Percentiles rank a stretch among this genome's conserved stretches.
These are phyloP conservation scores for Aspergillus brunneoviolaceus DNA, from an alignment of 2,329 filamentous ascomycete species.

Conservation along the genomic window DNA sequence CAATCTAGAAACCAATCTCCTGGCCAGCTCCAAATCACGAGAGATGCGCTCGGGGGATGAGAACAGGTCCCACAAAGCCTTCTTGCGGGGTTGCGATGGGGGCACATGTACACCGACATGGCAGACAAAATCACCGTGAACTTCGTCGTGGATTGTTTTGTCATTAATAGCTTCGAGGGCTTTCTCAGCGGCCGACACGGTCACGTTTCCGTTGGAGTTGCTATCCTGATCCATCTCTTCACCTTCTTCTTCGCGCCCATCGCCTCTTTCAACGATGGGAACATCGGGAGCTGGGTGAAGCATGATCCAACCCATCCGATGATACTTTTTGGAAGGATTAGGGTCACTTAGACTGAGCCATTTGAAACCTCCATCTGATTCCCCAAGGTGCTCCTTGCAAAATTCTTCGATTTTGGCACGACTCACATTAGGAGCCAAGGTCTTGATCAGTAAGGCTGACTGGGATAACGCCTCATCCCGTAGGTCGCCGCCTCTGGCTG, in stretches of 20 bases:
- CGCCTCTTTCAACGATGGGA: conserved; percentile 66
- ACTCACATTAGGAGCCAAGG: conserved; percentile 92
- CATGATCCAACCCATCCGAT: conserved; percentile 98
- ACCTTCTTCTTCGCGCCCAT: conserved; percentile 67
- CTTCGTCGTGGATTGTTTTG: conserved; percentile 93
- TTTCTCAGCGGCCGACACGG: conserved; percentile 67
- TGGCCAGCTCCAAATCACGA: conserved; percentile 80
- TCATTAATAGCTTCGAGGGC: conserved; percentile 93
- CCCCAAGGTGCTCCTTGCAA: conserved; percentile 89
- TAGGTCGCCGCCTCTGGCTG: conserved; percentile 78
- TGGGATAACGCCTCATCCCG: conserved; percentile 85
- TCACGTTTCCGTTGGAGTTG: conserved; percentile 32
- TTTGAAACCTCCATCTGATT: conserved; percentile 87
- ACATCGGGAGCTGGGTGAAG: conserved; percentile 75
- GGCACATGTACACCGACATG: conserved; percentile 96
- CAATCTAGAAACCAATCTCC: conserved; percentile 77
- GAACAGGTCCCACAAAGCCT: conserved; percentile 95
- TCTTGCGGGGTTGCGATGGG: conserved; percentile 81
- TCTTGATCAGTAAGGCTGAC: conserved; percentile 95
- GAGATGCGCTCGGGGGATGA: conserved; percentile 91
- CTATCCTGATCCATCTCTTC: conserved; percentile 51
- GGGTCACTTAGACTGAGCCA: conserved; percentile 96
- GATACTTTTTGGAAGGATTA: conserved; percentile 94
- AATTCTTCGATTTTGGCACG: conserved; percentile 90
- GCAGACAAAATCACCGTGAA: conserved; percentile 92